Base-by-base conservation (phyloP, 345 rosid genomes). In the Eucalyptus melliodora region DNA sequence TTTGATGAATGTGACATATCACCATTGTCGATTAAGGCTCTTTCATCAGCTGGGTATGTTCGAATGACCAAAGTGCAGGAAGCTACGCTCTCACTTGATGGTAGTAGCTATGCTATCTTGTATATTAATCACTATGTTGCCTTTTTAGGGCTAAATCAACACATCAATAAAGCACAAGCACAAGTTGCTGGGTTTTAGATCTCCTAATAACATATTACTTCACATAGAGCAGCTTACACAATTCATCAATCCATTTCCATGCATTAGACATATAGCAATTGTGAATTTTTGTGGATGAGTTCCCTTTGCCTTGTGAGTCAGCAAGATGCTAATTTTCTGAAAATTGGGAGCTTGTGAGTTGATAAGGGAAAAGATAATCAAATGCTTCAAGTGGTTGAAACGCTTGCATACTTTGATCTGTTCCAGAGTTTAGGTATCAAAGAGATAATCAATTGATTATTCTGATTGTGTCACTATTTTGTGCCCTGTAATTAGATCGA, bases 21-120 rank as follows among this genome's bases (percentile, higher is more conserved):
- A 89, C 96, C 98, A n/a, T 91, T 93, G 93, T 97, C 98, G 26
- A 90, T 96, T 27, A 96, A 94, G 91, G 96, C 99, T 21, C 97
- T 98, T 89, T 90, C 96, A 13, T 94, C 90, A 7, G 95, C 99
- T 92, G 98, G 99, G 59, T 95, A 95, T 93, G 88, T 94, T 90
- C 96, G 92, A 88, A 97, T 96, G 99, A 98, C 99, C 77, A 92
- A 92, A 92, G 98, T 97, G 87, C 99, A 97, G 91, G 97, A 96
- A 89, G 97, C 98, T 23, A 93, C 99, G 7, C 93, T 98, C 87
- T 91, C 98, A 86, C 94, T 96, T 81, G 97, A 96, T 72, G 99
- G 99, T 96, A 89, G 42, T 50, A 27, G 65, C 60, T 47, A 17
- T 23, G 23, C 16, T 9, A 7, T 55, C 45, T 88, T 88, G 59